phyloP scores from a whole-genome alignment of 257 asterid species.

The Fraxinus americana region DNA sequence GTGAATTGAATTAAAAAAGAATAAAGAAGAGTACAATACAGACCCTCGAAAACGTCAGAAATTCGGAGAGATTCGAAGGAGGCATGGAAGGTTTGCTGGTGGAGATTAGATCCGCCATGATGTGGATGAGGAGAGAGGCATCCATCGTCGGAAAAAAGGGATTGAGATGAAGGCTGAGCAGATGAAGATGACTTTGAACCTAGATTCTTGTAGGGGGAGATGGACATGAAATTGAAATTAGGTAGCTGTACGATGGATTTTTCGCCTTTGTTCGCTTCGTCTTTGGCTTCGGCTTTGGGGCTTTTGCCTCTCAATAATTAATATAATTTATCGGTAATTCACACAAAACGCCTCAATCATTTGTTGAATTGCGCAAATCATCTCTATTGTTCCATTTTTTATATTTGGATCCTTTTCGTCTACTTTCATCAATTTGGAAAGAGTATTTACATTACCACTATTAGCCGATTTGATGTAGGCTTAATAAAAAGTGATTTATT shows the following conservation, averaged over 20 bases:
- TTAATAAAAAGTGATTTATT: too few relatives aligned
- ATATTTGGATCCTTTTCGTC: too few relatives aligned
- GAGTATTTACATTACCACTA: too few relatives aligned
- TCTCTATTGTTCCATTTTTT: too few relatives aligned
- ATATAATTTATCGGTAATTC: too few relatives aligned
- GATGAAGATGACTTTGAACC: conserved; percentile 57
- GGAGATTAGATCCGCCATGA: conserved; percentile 4
- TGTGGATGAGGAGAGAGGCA: conserved; percentile 22
- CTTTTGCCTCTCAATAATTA: too few relatives aligned
- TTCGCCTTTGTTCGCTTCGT: background rate
- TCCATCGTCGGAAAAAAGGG: conserved; percentile 52
- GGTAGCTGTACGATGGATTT: background rate
- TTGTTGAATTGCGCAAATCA: too few relatives aligned
- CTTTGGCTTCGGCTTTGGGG: background rate
- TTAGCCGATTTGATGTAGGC: too few relatives aligned
- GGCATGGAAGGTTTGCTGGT: conserved; percentile 13
- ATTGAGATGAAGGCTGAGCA: conserved; percentile 31
- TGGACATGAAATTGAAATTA: conserved; percentile 75
- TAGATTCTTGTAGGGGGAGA: conserved; percentile 63
- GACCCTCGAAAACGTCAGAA: conserved; percentile 46
- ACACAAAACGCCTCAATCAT: too few relatives aligned
- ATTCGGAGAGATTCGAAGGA: conserved; percentile 31
- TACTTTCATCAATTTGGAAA: too few relatives aligned
- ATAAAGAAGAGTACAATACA: background rate
- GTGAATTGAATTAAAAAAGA: background rate